Conservation (phyloP, 2,329 filamentous ascomycete genomes). For the Cercospora zeae-maydis region DNA sequence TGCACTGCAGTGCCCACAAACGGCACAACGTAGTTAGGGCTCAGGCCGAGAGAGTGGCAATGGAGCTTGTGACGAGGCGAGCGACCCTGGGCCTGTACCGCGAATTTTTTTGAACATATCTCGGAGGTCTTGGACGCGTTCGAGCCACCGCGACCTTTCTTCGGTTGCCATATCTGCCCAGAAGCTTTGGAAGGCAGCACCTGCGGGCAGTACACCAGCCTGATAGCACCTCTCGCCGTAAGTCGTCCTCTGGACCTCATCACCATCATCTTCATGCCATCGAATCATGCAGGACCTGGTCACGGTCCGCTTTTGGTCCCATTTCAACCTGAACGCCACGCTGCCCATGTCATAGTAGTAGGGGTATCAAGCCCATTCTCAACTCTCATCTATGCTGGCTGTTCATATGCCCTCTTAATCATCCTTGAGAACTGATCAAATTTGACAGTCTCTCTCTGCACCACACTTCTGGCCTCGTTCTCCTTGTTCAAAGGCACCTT, state of each 20-base stretch:
- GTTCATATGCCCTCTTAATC: constrained; percentile 81
- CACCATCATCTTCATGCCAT: constrained; percentile 2
- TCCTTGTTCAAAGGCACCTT: constrained; percentile 89
- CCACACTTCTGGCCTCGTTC: constrained; percentile 93
- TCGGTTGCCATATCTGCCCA: background rate
- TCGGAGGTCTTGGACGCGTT: background rate
- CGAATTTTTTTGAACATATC: background rate
- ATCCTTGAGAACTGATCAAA: constrained; percentile 81
- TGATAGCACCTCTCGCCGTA: background rate
- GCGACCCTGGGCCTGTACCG: background rate
- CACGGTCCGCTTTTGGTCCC: constrained; percentile 4
- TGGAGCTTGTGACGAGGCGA: background rate
- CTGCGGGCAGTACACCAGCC: background rate
- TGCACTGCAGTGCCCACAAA: no score
- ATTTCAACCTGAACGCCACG: constrained; percentile 16
- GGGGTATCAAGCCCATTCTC: constrained; percentile 1
- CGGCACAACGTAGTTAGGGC: no score
- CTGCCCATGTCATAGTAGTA: constrained; percentile 13
- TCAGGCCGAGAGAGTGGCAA: background rate
- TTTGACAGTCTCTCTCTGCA: constrained; percentile 92
- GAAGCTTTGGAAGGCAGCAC: background rate
- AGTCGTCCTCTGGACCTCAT: background rate
- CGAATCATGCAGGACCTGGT: constrained; percentile 8
- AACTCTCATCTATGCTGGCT: constrained; percentile 51
- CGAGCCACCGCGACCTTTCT: background rate